Evolutionary conservation across 495 filamentous ascomycete species (phyloP), one percentile per base, ranked within the genome.

Genomic region (Hypoxylon fragiforme): DNA sequence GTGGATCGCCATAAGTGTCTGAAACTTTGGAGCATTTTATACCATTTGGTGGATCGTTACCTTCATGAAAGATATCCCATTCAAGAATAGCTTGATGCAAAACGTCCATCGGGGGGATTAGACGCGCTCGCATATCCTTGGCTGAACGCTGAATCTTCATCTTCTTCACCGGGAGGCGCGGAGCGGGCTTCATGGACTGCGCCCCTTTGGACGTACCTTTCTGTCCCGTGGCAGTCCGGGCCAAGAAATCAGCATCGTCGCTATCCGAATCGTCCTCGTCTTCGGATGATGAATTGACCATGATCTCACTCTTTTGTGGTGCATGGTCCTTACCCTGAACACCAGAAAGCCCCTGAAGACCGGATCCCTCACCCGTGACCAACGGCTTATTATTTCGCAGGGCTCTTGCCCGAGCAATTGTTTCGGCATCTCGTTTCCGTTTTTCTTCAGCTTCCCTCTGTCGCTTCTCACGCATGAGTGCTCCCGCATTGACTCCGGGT

Each of bases 21-120:
- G 86, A 81, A 7, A 98, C 91, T 26, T 79, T 71, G 38, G 74
- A 82, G 62, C 92, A 96, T 28, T 85, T 81, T 20, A 83, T 83
- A 16, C 79, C 80, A 44, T 81, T 82, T 4, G 94, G 90, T 7
- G 94, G 94, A 48, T 89, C 86, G 59, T 91, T 88, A 26, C 90
- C 90, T 22, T 79, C 74, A 55, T 95, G 88, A 65, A 95, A 97
- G 61, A 90, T 94, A 56, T 98, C 88, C 94, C 94, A 98, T 42
- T 86, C 77, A 7, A 98, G 83, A 20, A 98, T 89, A 7, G 84
- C 82, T 41, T 86, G 86, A 60, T 97, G 95, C 21, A 98, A 75
- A 5, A 81, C 75, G 21, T 91, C 86, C 66, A 98, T 85, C 60
- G 96, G 90, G 6, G 94, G 94, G 18, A 91, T 86, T 43, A 98